Conservation (phyloP, 1,284 basidiomycete species). For the Ganoderma boninense region DNA sequence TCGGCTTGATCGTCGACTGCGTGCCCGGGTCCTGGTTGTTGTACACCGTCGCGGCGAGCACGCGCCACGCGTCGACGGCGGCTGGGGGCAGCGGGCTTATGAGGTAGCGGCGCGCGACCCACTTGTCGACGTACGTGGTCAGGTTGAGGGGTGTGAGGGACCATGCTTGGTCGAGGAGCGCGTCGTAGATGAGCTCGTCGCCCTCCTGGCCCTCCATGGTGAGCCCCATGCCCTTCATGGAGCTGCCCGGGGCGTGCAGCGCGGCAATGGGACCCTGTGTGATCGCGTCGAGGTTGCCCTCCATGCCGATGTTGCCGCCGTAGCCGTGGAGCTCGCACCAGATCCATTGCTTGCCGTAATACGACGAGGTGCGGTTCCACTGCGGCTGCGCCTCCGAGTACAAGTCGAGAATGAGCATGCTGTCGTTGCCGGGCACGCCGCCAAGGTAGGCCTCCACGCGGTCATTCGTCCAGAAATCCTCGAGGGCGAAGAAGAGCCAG, state of each 20-base stretch:
- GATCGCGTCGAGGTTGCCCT: slow-evolving; percentile 49
- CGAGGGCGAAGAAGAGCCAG: slow-evolving; percentile 51
- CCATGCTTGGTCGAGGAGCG: slow-evolving; percentile 55
- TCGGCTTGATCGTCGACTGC: slow-evolving; percentile 51
- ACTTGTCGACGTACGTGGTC: slow-evolving; percentile 43
- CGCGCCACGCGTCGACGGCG: slow-evolving; percentile 47
- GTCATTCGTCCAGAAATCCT: slow-evolving; percentile 50
- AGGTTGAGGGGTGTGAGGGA: slow-evolving; percentile 44
- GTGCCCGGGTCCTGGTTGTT: slow-evolving; percentile 45
- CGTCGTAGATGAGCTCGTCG: slow-evolving; percentile 53
- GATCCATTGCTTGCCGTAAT: slow-evolving; percentile 53
- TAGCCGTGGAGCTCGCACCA: slow-evolving; percentile 55
- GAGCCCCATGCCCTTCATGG: slow-evolving; percentile 52
- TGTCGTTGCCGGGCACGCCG: slow-evolving; percentile 46
- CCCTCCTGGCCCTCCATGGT: slow-evolving; percentile 54
- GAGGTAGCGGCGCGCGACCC: slow-evolving; percentile 48
- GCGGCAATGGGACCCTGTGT: slow-evolving; percentile 45
- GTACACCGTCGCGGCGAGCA: slow-evolving; percentile 50
- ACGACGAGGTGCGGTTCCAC: slow-evolving; percentile 50
- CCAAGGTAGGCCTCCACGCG: slow-evolving; percentile 50
- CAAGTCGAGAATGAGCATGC: slow-evolving; percentile 53
- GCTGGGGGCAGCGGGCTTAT: slow-evolving; percentile 37
- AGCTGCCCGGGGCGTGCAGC: slow-evolving; percentile 40
- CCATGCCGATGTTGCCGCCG: slow-evolving; percentile 53
- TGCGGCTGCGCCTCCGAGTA: slow-evolving; percentile 52